Percentiles rank a stretch among this genome's conserved stretches.
phyloP scores from a whole-genome alignment of 805 yeast species.

The Starmerella vitae region DNA sequence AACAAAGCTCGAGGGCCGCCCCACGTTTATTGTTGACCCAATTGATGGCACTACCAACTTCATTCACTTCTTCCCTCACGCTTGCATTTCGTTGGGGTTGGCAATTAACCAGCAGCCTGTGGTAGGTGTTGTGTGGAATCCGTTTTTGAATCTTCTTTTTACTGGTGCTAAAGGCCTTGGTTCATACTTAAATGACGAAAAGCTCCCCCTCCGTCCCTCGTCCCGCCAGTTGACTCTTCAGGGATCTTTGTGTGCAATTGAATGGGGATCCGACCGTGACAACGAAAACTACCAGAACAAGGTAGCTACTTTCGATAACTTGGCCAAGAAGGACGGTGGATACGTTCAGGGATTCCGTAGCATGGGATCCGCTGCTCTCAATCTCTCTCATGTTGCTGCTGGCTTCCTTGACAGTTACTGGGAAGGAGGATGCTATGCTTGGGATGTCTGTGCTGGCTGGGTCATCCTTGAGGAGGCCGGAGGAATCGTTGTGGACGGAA shows the following conservation, averaged over 20 bases:
- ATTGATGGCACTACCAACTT: slow-evolving; percentile 57
- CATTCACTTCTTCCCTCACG: slow-evolving; percentile 47
- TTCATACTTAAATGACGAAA: slow-evolving; percentile 36
- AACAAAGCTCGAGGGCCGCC: slow-evolving; percentile 36
- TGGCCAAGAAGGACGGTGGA: slow-evolving; percentile 41
- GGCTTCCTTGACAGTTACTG: slow-evolving; percentile 50
- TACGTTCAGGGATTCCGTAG: slow-evolving; percentile 49
- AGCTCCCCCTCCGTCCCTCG: slow-evolving; percentile 29
- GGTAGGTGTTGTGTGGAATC: slow-evolving; percentile 57
- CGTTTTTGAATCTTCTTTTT: slow-evolving; percentile 40
- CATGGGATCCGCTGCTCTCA: slow-evolving; percentile 54
- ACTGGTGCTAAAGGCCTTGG: slow-evolving; percentile 45
- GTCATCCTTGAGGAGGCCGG: slow-evolving; percentile 47
- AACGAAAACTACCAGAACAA: slow-evolving; percentile 41
- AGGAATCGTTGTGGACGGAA: slow-evolving; percentile 43
- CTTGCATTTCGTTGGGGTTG: slow-evolving; percentile 50
- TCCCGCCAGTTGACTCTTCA: slow-evolving; percentile 34
- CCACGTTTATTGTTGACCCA: slow-evolving; percentile 54
- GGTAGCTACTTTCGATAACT: slow-evolving; percentile 34
- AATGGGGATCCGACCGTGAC: slow-evolving; percentile 47
- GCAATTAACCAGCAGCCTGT: slow-evolving; percentile 36
- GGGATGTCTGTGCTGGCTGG: slow-evolving; percentile 66
- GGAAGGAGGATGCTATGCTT: slow-evolving; percentile 58
- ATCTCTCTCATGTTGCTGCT: slow-evolving; percentile 43
- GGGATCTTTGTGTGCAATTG: slow-evolving; percentile 43